A percentile compares a stretch with the other conserved stretches of the same genome.
These are phyloP conservation scores for Cucurbita argyrosperma DNA, from an alignment of 306 rosid genomes.

Conservation along the genomic window DNA sequence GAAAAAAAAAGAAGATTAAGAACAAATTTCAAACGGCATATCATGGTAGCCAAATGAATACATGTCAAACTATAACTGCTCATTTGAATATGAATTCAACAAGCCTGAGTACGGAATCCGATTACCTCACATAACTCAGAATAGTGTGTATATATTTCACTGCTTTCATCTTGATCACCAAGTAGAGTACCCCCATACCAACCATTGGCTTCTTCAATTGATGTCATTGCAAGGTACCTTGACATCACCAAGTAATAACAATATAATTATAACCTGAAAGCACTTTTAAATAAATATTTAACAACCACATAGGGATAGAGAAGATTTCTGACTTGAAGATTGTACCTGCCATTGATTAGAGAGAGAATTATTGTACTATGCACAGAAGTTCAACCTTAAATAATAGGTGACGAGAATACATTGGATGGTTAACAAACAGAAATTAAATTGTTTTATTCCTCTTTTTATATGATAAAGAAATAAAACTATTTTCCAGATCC, in stretches of 20 bases:
- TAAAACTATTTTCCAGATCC: background rate
- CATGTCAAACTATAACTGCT: background rate
- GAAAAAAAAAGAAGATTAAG: background rate
- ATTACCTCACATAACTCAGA: slow-evolving; percentile 68
- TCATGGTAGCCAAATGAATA: too few relatives aligned
- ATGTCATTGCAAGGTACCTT: slow-evolving; percentile 70
- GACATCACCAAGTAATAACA: slow-evolving; percentile 8
- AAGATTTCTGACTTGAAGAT: background rate
- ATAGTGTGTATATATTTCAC: slow-evolving; percentile 85
- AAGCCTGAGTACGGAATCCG: background rate
- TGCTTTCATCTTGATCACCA: slow-evolving; percentile 70
- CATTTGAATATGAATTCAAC: too few relatives aligned
- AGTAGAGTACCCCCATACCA: slow-evolving; percentile 85
- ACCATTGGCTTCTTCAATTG: slow-evolving; percentile 57
- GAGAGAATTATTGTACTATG: background rate
- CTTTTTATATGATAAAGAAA: background rate
- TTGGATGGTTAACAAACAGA: background rate
- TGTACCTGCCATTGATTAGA: background rate
- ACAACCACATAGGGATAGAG: background rate
- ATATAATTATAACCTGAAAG: background rate
- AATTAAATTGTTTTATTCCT: background rate
- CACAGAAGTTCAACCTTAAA: background rate
- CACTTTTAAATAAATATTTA: background rate
- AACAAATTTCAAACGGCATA: background rate
- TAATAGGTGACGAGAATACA: background rate